Conservation (phyloP, 2,329 filamentous ascomycete genomes). For the Epichloe uncinata region DNA sequence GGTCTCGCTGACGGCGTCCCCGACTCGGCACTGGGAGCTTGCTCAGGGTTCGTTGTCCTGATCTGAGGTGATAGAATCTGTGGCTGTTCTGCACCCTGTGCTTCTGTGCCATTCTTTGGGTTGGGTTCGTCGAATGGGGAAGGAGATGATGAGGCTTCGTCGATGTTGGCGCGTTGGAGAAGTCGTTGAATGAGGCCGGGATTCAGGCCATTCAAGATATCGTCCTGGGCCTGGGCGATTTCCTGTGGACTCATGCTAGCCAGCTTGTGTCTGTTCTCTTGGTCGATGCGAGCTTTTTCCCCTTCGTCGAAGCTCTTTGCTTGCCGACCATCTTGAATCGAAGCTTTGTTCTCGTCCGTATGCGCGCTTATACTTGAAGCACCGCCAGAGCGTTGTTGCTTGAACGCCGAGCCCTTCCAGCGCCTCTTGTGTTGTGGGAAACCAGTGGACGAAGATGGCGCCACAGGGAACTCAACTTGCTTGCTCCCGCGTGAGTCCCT, state of each 20-base stretch:
- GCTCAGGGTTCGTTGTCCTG: neutral
- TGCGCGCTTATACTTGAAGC: conserved; percentile 2
- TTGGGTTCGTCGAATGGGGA: conserved; percentile 27
- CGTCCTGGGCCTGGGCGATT: conserved; percentile 66
- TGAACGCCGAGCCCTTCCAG: conserved; percentile 62
- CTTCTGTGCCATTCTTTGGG: neutral
- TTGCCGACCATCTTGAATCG: neutral
- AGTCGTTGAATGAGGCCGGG: conserved; percentile 65
- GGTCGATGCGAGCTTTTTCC: conserved; percentile 63
- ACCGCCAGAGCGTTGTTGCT: conserved; percentile 34
- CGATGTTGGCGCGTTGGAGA: conserved; percentile 62
- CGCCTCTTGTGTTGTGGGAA: conserved; percentile 86
- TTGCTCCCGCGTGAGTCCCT: conserved; percentile 46
- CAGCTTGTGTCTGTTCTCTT: conserved; percentile 64
- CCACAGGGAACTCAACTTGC: conserved; percentile 42
- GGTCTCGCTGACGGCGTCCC: neutral
- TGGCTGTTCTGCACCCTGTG: neutral
- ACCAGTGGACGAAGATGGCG: conserved; percentile 40
- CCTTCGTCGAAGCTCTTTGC: conserved; percentile 25
- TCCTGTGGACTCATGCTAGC: conserved; percentile 69
- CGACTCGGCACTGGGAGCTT: neutral
- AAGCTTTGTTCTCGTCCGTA: neutral
- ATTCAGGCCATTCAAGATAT: conserved; percentile 67
- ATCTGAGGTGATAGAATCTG: neutral
- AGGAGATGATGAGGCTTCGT: conserved; percentile 35